Base-by-base conservation (phyloP, 768 basidiomycete genomes). In the Tylopilus sp. region DNA sequence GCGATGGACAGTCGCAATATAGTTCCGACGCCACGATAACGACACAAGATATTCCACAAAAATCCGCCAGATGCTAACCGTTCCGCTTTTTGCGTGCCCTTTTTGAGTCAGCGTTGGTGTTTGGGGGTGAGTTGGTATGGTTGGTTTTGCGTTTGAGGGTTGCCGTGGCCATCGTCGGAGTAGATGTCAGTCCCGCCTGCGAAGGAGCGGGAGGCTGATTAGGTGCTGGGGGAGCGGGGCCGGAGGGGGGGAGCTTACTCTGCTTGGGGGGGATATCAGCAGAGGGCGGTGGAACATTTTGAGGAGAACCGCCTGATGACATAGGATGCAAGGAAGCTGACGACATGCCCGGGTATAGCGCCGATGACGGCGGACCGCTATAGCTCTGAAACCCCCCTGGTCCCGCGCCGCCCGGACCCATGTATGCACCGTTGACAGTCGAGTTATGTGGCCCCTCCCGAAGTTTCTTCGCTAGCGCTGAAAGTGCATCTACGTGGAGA, bases 241-340 rank as follows among this genome's bases (percentile, higher is more conserved):
- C 72, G 47, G 72, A 66, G 38, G 77, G 78, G 55, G 80, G 78
- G 45, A 78, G 77, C 64, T 86, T 85, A 63, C 80, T 78, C 70
- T 82, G 81, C 70, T 88, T 87, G 68, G 76, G 78, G 13, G 81
- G 81, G 24, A 82, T 82, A 52, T 75, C 73, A 48, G 77, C 77
- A 48, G 83, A 80, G 34, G 74, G 66, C 3, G 72, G 69, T 3
- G 73, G 67, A 34, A 56, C 59, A 58, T 79, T 81, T 74, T 82
- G 78, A 19, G 79, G 81, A 25, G 80, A 82, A 57, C 64, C 72
- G 59, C 74, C 70, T 24, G 72, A 65, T 48, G 64, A 61, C 40
- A 62, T 53, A 40, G 78, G 73, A 50, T 82, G 79, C 40, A 78
- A 78, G 12, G 78, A 65, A 25, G 78, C 73, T 53, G 73, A 74